These are phyloP conservation scores for Boletus vinaceobasis DNA, from an alignment of 768 basidiomycete species.

Conservation along the genomic window DNA sequence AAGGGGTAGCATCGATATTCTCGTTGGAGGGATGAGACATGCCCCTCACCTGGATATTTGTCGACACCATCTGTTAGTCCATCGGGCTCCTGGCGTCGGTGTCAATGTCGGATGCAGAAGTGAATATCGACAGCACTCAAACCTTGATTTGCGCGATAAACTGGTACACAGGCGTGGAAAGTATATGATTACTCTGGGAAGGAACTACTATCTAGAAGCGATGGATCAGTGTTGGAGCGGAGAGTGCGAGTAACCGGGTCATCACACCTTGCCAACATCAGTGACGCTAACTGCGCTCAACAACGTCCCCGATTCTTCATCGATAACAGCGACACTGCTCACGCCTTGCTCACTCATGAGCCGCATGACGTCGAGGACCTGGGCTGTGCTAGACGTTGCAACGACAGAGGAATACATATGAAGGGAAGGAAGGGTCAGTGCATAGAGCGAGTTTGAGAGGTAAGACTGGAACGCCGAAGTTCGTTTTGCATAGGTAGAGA, in stretches of 20 bases:
- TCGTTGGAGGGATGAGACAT: background rate
- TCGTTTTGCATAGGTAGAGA: conserved; percentile 50
- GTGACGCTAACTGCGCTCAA: conserved; percentile 80
- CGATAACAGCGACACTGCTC: conserved; percentile 75
- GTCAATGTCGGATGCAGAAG: conserved; percentile 1
- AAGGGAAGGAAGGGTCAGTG: conserved; percentile 61
- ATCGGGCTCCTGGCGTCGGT: conserved; percentile 49
- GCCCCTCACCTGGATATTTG: conserved; percentile 62
- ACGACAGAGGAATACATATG: conserved; percentile 62
- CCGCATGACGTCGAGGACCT: conserved; percentile 77
- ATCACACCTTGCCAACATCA: conserved; percentile 68
- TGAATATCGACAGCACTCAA: conserved; percentile 4
- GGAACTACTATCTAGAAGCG: conserved; percentile 67
- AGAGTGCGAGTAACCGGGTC: no score
- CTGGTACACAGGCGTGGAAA: conserved; percentile 63
- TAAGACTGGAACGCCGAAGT: conserved; percentile 34
- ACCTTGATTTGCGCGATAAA: conserved; percentile 76
- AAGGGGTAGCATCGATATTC: background rate
- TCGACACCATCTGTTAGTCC: conserved; percentile 80
- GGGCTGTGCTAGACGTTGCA: conserved; percentile 54
- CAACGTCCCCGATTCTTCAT: conserved; percentile 58
- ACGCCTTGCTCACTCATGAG: conserved; percentile 85
- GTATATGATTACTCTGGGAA: conserved; percentile 73
- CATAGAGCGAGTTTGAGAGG: conserved; percentile 52
- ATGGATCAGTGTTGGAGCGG: background rate